Evolutionary conservation across 306 rosid species (phyloP).

Genomic region (Morella rubra): DNA sequence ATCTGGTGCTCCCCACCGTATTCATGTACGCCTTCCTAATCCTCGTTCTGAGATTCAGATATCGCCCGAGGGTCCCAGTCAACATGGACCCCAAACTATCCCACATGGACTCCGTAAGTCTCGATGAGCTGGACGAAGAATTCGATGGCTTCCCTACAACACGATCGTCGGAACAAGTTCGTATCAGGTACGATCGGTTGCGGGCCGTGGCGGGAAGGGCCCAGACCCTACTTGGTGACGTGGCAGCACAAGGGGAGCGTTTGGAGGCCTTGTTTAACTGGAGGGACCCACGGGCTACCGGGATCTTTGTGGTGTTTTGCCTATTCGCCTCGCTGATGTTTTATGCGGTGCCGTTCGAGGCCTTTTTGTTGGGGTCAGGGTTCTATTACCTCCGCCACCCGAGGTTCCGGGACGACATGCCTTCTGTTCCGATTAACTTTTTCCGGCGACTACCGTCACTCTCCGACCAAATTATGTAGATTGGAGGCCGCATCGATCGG

Average conservation of each 20-base stretch:
- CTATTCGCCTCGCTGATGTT: slow-evolving; percentile 63
- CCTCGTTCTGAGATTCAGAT: slow-evolving; percentile 45
- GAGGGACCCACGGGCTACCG: slow-evolving; percentile 89
- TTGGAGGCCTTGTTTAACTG: slow-evolving; percentile 70
- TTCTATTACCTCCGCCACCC: slow-evolving; percentile 78
- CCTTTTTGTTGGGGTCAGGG: slow-evolving; percentile 49
- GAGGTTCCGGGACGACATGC: slow-evolving; percentile 80
- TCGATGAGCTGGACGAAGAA: slow-evolving; percentile 83
- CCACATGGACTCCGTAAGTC: slow-evolving; percentile 61
- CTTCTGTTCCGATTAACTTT: slow-evolving; percentile 63
- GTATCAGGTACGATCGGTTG: slow-evolving; percentile 69
- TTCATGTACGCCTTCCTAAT: slow-evolving; percentile 77
- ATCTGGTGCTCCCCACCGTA: slow-evolving; percentile 57
- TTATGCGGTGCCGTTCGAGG: slow-evolving; percentile 67
- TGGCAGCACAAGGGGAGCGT: slow-evolving; percentile 93
- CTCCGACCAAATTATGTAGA: slow-evolving; percentile 73
- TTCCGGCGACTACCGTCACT: slow-evolving; percentile 70
- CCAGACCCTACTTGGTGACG: slow-evolving; percentile 66
- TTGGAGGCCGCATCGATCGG: not conserved
- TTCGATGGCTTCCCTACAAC: slow-evolving; percentile 72
- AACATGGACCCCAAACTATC: slow-evolving; percentile 69
- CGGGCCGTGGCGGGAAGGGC: slow-evolving; percentile 80
- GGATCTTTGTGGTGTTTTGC: slow-evolving; percentile 67
- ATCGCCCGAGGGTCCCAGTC: slow-evolving; percentile 39
- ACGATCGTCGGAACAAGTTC: slow-evolving; percentile 44